A percentile compares a stretch with the other conserved stretches of the same genome.
phyloP scores from a whole-genome alignment of 2,329 filamentous ascomycete species.

The Phoma sp. region DNA sequence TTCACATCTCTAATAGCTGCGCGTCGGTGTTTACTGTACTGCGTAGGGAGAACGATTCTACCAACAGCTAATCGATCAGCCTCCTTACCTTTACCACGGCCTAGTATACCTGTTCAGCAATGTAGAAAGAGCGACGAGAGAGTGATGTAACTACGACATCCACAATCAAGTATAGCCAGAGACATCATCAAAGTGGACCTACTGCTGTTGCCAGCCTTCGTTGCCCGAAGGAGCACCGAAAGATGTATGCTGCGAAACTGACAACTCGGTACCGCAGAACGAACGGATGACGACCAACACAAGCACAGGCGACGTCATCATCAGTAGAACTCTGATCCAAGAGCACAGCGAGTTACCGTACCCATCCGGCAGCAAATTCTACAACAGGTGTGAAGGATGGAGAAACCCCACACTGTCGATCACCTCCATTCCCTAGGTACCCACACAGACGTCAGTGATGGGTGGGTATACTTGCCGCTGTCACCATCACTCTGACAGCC shows the following conservation, averaged over 20 bases:
- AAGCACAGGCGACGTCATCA: neutral
- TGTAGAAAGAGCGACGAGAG: no score
- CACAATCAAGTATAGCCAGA: neutral
- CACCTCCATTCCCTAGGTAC: neutral
- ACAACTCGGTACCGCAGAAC: neutral
- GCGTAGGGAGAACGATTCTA: no score
- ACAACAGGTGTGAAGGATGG: neutral
- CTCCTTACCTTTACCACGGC: no score
- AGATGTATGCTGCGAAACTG: neutral
- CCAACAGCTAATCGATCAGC: no score
- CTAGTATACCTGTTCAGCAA: no score
- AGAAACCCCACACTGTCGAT: conserved; percentile 5
- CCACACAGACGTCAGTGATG: conserved; percentile 7
- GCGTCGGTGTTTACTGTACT: no score
- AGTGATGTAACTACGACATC: neutral
- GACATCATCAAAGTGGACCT: neutral
- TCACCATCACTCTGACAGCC: neutral
- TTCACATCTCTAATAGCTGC: no score
- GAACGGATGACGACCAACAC: neutral
- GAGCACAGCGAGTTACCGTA: conserved; percentile 1
- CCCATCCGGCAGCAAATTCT: neutral
- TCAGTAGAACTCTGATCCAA: neutral
- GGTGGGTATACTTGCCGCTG: conserved; percentile 1
- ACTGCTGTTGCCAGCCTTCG: neutral
- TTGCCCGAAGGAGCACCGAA: neutral